Conservation (phyloP, 306 rosid species). For the Lathyrus sativus region DNA sequence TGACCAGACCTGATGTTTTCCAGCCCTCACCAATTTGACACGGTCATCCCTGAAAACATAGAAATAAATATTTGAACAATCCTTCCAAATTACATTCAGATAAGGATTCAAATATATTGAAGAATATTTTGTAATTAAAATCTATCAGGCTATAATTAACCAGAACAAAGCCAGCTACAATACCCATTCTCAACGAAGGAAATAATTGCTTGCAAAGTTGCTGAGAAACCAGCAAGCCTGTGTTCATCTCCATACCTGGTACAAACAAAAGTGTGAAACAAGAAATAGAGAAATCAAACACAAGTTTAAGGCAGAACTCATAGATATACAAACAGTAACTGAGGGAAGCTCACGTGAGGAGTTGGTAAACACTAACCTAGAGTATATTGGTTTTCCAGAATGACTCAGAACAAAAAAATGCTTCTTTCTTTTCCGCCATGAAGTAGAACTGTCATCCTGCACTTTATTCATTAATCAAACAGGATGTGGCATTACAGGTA, state of each 20-base stretch:
- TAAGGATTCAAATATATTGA: slow-evolving; percentile 3
- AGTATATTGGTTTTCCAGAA: slow-evolving; percentile 94
- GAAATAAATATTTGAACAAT: slow-evolving; percentile 28
- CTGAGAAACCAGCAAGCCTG: slow-evolving; percentile 97
- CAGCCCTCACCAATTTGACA: slow-evolving; percentile 84
- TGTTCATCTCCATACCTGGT: slow-evolving; percentile 90
- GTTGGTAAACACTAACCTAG: slow-evolving; percentile 63
- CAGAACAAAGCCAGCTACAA: slow-evolving; percentile 32
- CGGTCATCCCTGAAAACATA: slow-evolving; percentile 69
- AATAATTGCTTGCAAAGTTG: slow-evolving; percentile 95
- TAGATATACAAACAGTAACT: slow-evolving; percentile 20
- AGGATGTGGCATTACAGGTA: slow-evolving; percentile 42
- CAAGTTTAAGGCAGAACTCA: slow-evolving; percentile 13
- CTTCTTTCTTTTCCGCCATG: slow-evolving; percentile 96
- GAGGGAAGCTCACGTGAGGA: slow-evolving; percentile 21
- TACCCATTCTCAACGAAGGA: slow-evolving; percentile 96
- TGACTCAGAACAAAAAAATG: slow-evolving; percentile 83
- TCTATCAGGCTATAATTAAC: slow-evolving; percentile 31
- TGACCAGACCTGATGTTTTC: slow-evolving; percentile 83
- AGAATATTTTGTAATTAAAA: background rate
- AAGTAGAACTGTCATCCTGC: slow-evolving; percentile 94
- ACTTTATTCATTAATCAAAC: slow-evolving; percentile 63
- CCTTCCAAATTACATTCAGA: slow-evolving; percentile 29
- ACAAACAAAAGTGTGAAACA: slow-evolving; percentile 37
- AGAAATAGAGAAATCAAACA: slow-evolving; percentile 28